Evolutionary conservation across 257 asterid species (phyloP).

Genomic region (Ocimum tenuiflorum): DNA sequence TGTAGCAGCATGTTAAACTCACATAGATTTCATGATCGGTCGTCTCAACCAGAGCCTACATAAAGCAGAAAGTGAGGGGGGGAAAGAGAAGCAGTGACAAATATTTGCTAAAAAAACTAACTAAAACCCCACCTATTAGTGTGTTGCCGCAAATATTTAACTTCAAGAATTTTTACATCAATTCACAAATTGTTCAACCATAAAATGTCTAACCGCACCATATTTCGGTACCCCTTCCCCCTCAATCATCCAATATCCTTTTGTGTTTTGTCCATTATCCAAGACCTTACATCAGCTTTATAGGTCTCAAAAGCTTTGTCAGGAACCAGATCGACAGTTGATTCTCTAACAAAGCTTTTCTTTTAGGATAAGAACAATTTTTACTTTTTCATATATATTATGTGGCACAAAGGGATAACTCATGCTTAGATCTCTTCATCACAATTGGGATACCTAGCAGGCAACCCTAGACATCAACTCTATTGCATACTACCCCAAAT

Average conservation of each 20-base stretch:
- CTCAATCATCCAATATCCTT: too few relatives aligned
- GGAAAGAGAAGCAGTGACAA: conserved; percentile 21
- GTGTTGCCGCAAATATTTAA: not conserved
- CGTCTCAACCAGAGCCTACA: conserved; percentile 73
- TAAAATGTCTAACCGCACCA: too few relatives aligned
- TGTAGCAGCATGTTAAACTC: conserved; percentile 74
- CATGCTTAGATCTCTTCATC: not conserved
- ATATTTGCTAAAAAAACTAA: conserved; percentile 4
- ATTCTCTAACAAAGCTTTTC: not conserved
- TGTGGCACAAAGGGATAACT: not conserved
- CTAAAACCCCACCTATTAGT: not conserved
- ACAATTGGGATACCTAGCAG: not conserved
- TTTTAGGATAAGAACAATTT: not conserved
- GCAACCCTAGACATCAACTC: not conserved
- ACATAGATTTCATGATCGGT: conserved; percentile 79
- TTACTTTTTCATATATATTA: not conserved
- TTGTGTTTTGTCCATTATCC: too few relatives aligned
- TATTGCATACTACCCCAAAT: not conserved
- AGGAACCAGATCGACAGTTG: conserved; percentile 7
- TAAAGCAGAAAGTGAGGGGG: not conserved
- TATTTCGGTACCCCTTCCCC: too few relatives aligned
- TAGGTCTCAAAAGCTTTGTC: not conserved
- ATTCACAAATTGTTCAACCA: not conserved
- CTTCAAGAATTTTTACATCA: not conserved
- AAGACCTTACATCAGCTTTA: not conserved